Percentiles rank a stretch among this genome's conserved stretches.
Conservation (phyloP, 768 basidiomycete species). For the Suillus clintonianus region DNA sequence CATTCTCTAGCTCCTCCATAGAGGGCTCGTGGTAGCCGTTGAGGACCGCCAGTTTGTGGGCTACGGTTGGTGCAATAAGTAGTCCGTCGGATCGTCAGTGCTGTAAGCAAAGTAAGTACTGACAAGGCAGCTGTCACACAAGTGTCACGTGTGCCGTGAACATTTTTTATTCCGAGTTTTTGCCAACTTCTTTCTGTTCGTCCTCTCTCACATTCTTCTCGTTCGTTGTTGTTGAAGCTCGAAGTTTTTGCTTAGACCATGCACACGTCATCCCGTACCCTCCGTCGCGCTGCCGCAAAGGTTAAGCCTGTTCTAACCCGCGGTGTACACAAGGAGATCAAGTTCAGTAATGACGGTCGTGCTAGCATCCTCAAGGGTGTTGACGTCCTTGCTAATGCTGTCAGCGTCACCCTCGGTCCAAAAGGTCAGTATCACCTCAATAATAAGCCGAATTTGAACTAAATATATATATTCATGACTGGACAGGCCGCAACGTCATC, state of each 20-base stretch:
- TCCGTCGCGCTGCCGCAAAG: constrained; percentile 66
- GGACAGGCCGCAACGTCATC: constrained; percentile 91
- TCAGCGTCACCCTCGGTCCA: constrained; percentile 93
- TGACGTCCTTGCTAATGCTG: constrained; percentile 95
- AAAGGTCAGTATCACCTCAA: constrained; percentile 60
- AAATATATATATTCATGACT: not conserved
- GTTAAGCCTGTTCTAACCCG: constrained; percentile 58
- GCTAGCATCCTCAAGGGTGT: constrained; percentile 94
- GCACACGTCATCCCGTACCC: constrained; percentile 71
- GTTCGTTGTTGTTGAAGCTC: constrained; percentile 17
- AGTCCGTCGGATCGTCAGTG: not conserved
- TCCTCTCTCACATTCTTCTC: constrained; percentile 7
- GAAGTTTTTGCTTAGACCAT: constrained; percentile 34
- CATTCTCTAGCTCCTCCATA: constrained; percentile 64
- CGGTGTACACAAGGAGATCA: constrained; percentile 93
- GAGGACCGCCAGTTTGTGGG: constrained; percentile 11
- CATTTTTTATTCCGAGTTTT: too few species aligned
- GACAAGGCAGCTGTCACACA: not conserved
- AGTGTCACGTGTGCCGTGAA: not conserved
- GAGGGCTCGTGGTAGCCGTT: constrained; percentile 41
- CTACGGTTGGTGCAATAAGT: not conserved
- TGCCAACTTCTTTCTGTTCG: not conserved
- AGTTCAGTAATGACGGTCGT: constrained; percentile 94
- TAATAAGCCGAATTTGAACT: constrained; percentile 10
- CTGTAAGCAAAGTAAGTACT: not conserved